These are phyloP conservation scores for Xeromyces bisporus DNA, from an alignment of 495 filamentous ascomycete genomes.

Conservation along the genomic window DNA sequence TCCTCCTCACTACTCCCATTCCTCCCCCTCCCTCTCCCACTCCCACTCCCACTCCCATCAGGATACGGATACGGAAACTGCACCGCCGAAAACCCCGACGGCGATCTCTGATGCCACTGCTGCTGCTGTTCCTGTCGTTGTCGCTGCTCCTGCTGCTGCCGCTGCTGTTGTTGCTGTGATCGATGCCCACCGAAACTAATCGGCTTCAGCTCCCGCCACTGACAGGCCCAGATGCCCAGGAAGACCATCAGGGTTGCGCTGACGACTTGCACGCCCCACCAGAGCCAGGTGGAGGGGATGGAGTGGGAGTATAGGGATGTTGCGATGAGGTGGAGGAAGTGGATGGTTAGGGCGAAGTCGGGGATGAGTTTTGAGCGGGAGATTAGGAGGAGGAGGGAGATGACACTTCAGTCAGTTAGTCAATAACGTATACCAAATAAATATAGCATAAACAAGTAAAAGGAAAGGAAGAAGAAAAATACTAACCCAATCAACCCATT, in stretches of 20 bases:
- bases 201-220: conserved; percentile 71
- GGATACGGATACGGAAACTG: too few relatives aligned
- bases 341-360: conserved; percentile 83
- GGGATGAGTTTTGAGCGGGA: conserved; percentile 79
- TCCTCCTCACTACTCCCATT: too few relatives aligned
- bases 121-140: too few relatives aligned
- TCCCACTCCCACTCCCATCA: too few relatives aligned
- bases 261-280: conserved; percentile 68
- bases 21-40: too few relatives aligned
- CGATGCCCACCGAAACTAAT: conserved; percentile 85
- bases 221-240: conserved; percentile 78
- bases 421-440: too few relatives aligned
- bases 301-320: conserved; percentile 57
- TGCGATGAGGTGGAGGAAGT: conserved; percentile 69
- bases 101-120: too few relatives aligned
- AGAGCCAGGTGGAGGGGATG: conserved; percentile 58
- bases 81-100: too few relatives aligned
- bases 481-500: conserved; percentile 57
- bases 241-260: conserved; percentile 53
- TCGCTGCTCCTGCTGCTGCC: too few relatives aligned
- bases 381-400: conserved; percentile 64
- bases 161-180: too few relatives aligned
- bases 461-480: conserved; percentile 61
- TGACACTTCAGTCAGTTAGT: too few relatives aligned
- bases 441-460: too few relatives aligned